Conservation (phyloP, 345 rosid genomes). For the Iberis pinnata region DNA sequence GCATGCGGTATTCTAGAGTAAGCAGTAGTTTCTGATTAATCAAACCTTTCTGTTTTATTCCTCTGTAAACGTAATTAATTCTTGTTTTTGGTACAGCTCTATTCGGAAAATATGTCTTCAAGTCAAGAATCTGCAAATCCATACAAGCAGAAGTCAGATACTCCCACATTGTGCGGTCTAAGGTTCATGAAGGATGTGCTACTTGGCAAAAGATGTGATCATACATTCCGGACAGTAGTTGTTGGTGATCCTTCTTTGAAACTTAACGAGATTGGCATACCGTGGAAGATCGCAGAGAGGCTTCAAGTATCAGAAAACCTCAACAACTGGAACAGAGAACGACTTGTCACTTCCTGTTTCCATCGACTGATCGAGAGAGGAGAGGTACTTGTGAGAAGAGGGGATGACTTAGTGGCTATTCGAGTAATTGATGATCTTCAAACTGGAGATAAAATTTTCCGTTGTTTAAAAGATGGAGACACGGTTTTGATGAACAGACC, state of each 20-base stretch:
- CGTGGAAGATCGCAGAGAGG: conserved; percentile 64
- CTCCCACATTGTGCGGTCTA: conserved; percentile 59
- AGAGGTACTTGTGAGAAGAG: conserved; percentile 51
- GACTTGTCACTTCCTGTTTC: conserved; percentile 39
- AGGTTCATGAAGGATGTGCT: conserved; percentile 84
- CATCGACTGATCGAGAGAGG: conserved; percentile 55
- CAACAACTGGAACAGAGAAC: conserved; percentile 62
- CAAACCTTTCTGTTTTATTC: background rate
- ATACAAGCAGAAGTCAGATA: conserved; percentile 37
- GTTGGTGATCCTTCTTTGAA: conserved; percentile 72
- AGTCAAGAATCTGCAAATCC: conserved; percentile 38
- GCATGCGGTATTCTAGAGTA: conserved; percentile 79
- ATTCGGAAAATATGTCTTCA: conserved; percentile 43
- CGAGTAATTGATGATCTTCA: conserved; percentile 44
- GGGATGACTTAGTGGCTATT: conserved; percentile 43
- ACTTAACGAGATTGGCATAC: conserved; percentile 78
- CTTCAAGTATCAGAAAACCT: conserved; percentile 67
- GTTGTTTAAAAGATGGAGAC: conserved; percentile 75
- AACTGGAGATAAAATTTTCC: conserved; percentile 50
- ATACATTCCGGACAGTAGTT: conserved; percentile 82
- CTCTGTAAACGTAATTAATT: background rate
- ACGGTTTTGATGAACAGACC: conserved; percentile 75
- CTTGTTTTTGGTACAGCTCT: conserved; percentile 37
- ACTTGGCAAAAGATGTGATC: conserved; percentile 81
- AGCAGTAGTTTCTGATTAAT: conserved; percentile 21